Percentiles rank a stretch among this genome's conserved stretches.
These are phyloP conservation scores for Hypomontagnella submonticulosa DNA, from an alignment of 495 filamentous ascomycete species.

Conservation along the genomic window DNA sequence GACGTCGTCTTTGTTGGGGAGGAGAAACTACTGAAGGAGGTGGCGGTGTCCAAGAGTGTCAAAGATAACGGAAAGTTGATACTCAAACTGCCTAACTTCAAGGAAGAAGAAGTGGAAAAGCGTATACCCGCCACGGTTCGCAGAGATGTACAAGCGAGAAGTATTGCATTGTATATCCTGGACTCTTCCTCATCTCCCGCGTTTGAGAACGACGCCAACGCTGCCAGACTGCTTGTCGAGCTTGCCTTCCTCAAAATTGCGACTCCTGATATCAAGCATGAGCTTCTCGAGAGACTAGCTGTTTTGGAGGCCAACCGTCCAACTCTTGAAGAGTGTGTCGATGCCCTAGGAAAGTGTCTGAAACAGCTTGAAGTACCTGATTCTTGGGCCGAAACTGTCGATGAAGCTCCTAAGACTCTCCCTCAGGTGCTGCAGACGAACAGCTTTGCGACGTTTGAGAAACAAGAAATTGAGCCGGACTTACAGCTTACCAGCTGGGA, in stretches of 20 bases:
- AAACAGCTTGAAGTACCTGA: slow-evolving; percentile 79
- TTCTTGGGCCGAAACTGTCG: slow-evolving; percentile 76
- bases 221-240: slow-evolving; percentile 72
- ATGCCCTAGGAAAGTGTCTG: slow-evolving; percentile 75
- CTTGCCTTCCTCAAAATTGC: slow-evolving; percentile 83
- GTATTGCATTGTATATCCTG: slow-evolving; percentile 74
- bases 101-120: slow-evolving; percentile 91
- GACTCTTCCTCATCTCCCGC: slow-evolving; percentile 74
- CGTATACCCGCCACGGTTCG: slow-evolving; percentile 75
- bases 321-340: slow-evolving; percentile 67
- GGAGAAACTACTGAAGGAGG: slow-evolving; percentile 77
- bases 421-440: slow-evolving; percentile 72
- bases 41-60: slow-evolving; percentile 75
- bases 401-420: slow-evolving; percentile 64
- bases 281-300: slow-evolving; percentile 51
- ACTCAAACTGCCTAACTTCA: slow-evolving; percentile 77
- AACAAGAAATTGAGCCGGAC: slow-evolving; percentile 74
- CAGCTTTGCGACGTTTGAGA: slow-evolving; percentile 86
- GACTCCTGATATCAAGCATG: slow-evolving; percentile 68
- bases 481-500: slow-evolving; percentile 77
- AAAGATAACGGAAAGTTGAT: slow-evolving; percentile 79
- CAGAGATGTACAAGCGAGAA: slow-evolving; percentile 73
- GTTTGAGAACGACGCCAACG: slow-evolving; percentile 65
- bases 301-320: slow-evolving; percentile 52
- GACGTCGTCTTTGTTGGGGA: slow-evolving; percentile 83